These are phyloP conservation scores for Pythium dissotocum DNA, from an alignment of 352 stramenopile species.

Conservation along the genomic window DNA sequence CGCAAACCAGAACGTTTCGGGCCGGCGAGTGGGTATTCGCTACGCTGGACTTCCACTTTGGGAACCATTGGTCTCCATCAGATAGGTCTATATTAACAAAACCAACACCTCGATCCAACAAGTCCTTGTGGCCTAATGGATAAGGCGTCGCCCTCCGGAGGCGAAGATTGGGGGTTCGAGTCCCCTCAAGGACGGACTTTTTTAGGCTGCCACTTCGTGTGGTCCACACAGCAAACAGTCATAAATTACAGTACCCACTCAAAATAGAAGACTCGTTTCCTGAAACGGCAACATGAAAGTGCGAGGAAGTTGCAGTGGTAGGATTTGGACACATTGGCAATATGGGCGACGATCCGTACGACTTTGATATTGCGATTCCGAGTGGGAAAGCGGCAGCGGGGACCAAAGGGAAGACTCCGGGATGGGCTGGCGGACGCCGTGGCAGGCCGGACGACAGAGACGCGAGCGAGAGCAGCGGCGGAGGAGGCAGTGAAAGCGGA, in stretches of 20 bases:
- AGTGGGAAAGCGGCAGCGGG: background rate
- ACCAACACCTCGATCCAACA: background rate
- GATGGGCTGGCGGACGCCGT: background rate
- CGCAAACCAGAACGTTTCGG: background rate
- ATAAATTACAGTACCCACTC: background rate
- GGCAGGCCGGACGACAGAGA: conserved; percentile 1
- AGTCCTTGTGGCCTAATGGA: conserved; percentile 68
- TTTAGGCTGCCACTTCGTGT: conserved; percentile 1
- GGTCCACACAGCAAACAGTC: conserved; percentile 4
- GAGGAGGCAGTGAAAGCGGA: background rate
- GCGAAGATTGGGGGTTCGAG: conserved; percentile 72
- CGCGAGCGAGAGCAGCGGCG: background rate
- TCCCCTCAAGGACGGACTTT: conserved; percentile 64
- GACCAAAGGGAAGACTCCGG: conserved; percentile 7
- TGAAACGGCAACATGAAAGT: conserved; percentile 12
- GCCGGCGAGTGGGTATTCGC: conserved; percentile 17
- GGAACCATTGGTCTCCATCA: background rate
- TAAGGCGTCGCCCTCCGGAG: conserved; percentile 76
- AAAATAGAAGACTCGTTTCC: background rate
- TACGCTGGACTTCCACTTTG: conserved; percentile 1
- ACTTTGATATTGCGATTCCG: conserved; percentile 56
- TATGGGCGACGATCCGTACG: conserved; percentile 36
- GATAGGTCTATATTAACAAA: conserved; percentile 9
- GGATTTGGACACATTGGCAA: background rate
- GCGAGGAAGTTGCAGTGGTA: background rate